phyloP scores from a whole-genome alignment of 1,284 basidiomycete species.

The Peniophora sp. region DNA sequence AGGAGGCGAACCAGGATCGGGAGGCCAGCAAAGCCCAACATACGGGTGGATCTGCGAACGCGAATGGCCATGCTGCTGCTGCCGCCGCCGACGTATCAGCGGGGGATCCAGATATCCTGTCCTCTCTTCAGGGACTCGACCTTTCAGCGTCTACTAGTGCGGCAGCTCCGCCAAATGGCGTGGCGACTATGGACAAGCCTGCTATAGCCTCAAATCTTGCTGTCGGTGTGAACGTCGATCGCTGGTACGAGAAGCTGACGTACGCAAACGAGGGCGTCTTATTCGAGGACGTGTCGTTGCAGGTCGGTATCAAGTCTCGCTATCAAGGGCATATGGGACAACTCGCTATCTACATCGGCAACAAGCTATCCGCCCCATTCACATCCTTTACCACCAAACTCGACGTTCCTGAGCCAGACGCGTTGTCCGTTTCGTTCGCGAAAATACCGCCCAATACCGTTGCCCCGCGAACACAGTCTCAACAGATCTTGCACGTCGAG shows the following conservation, averaged over 20 bases:
- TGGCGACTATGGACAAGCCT: constrained; percentile 16
- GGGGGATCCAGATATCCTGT: constrained; percentile 51
- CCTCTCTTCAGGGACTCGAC: constrained; percentile 79
- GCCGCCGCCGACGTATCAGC: constrained; percentile 13
- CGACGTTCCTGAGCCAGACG: constrained; percentile 65
- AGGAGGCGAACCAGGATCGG: constrained; percentile 80
- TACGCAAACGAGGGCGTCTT: constrained; percentile 84
- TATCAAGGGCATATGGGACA: constrained; percentile 92
- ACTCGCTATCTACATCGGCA: constrained; percentile 91
- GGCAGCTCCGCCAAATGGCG: constrained; percentile 8
- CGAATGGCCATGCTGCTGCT: constrained; percentile 16
- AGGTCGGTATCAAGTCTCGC: constrained; percentile 93
- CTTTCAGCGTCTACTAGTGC: constrained; percentile 31
- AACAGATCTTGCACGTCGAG: constrained; percentile 90
- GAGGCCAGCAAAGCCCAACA: constrained; percentile 46
- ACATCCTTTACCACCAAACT: constrained; percentile 85
- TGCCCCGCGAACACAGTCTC: constrained; percentile 79
- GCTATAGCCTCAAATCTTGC: constrained; percentile 43
- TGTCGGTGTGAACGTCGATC: constrained; percentile 66
- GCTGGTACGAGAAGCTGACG: constrained; percentile 85
- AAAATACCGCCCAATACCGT: constrained; percentile 85
- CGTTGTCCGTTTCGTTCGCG: constrained; percentile 75
- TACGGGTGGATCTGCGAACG: constrained; percentile 17
- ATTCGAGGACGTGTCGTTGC: constrained; percentile 93
- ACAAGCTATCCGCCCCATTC: constrained; percentile 85